Conservation (phyloP, 768 basidiomycete species). For the Coprinopsis strossmayeri region DNA sequence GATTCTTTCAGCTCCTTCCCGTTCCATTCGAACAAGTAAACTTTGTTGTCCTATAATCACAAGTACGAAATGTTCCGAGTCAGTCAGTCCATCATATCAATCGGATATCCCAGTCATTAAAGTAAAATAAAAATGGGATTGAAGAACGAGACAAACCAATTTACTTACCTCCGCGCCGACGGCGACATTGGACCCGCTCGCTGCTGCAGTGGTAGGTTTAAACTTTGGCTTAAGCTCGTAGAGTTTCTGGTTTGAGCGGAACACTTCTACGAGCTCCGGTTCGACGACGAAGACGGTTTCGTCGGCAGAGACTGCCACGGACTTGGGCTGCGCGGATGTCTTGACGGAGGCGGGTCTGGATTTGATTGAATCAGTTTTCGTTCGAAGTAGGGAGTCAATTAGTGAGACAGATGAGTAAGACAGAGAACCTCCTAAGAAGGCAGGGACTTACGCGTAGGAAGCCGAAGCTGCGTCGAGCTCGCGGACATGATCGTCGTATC, state of each 20-base stretch:
- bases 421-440: conserved; percentile 11
- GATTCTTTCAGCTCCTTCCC: conserved; percentile 53
- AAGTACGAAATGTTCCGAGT: too few relatives aligned
- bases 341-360: conserved; percentile 46
- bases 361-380: too few relatives aligned
- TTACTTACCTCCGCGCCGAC: conserved; percentile 67
- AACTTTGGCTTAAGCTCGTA: conserved; percentile 47
- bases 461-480: conserved; percentile 45
- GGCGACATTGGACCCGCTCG: conserved; percentile 46
- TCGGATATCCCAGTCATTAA: too few relatives aligned
- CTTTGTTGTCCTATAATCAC: conserved; percentile 60
- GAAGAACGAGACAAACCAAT: background rate
- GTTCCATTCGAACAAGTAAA: conserved; percentile 69
- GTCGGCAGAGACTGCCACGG: conserved; percentile 52
- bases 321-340: conserved; percentile 61
- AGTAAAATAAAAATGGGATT: too few relatives aligned
- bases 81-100: too few relatives aligned
- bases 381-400: too few relatives aligned
- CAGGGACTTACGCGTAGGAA: conserved; percentile 50
- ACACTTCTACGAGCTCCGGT: conserved; percentile 51
- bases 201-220: conserved; percentile 52
- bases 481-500: conserved; percentile 49
- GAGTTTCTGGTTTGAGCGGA: conserved; percentile 65
- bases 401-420: too few relatives aligned
- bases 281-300: conserved; percentile 63